Conservation (phyloP, 1,139 yeast genomes). For the Nakaseomyces uthaithaninus region DNA sequence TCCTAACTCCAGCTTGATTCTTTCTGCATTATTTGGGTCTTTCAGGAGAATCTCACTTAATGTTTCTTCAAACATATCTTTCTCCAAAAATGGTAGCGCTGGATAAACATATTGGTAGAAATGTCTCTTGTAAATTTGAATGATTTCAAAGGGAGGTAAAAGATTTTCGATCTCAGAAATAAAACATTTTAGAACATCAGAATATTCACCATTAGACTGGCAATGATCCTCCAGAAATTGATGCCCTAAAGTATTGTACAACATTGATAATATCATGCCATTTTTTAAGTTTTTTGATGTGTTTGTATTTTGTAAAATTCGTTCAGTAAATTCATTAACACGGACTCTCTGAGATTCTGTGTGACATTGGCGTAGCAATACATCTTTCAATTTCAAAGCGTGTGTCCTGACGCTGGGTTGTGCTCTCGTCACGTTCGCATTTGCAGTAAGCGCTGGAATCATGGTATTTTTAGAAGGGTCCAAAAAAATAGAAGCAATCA, state of each 20-base stretch:
- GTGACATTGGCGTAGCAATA: constrained; percentile 18
- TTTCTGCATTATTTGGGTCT: constrained; percentile 17
- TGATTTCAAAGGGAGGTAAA: constrained; percentile 16
- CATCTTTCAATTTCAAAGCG: constrained; percentile 20
- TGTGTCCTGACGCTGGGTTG: constrained; percentile 18
- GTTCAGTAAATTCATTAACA: constrained; percentile 23
- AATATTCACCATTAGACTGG: constrained; percentile 15
- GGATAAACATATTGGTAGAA: constrained; percentile 20
- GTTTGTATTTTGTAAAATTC: constrained; percentile 22
- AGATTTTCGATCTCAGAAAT: constrained; percentile 14
- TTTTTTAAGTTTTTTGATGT: constrained; percentile 20
- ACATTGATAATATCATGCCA: constrained; percentile 22
- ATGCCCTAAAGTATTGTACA: constrained; percentile 19
- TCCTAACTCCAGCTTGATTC: constrained; percentile 23
- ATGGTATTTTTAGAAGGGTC: constrained; percentile 26
- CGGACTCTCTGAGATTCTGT: constrained; percentile 18
- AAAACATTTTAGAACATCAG: constrained; percentile 16
- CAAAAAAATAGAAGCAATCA: constrained; percentile 25
- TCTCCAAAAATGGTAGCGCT: constrained; percentile 18
- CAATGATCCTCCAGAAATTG: constrained; percentile 19
- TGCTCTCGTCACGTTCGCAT: constrained; percentile 18
- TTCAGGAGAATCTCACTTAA: constrained; percentile 14
- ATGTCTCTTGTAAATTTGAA: constrained; percentile 16
- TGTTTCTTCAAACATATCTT: constrained; percentile 19
- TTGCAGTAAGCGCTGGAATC: constrained; percentile 25